Evolutionary conservation across 208 protist species (phyloP).

Genomic region (Cochliopodium minus): DNA sequence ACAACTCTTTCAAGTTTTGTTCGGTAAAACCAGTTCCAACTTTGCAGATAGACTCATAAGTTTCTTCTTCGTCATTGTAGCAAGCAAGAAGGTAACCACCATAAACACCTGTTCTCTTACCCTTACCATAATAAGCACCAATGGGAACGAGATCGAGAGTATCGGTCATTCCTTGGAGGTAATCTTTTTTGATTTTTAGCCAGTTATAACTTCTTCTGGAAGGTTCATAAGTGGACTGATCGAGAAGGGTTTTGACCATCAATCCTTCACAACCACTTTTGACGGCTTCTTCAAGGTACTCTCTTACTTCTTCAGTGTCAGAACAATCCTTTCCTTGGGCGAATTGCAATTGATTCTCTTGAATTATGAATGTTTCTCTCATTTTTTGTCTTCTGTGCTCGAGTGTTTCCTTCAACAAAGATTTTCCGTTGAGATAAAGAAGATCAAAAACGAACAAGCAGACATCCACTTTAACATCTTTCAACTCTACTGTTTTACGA

Average conservation of each 20-base stretch:
- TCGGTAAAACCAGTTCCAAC: slow-evolving; percentile 91
- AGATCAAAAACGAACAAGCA: slow-evolving; percentile 97
- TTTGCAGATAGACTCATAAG: slow-evolving; percentile 91
- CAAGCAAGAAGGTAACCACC: slow-evolving; percentile 92
- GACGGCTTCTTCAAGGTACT: slow-evolving; percentile 79
- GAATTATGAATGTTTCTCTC: slow-evolving; percentile 38
- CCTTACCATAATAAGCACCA: slow-evolving; percentile 86
- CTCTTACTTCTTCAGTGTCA: slow-evolving; percentile 72
- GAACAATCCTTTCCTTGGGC: slow-evolving; percentile 57
- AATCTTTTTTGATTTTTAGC: slow-evolving; percentile 98
- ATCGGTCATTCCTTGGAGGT: slow-evolving; percentile 82
- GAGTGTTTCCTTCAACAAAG: slow-evolving; percentile 57
- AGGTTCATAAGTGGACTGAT: slow-evolving; percentile 80
- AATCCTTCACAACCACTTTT: slow-evolving; percentile 76
- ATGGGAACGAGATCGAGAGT: slow-evolving; percentile 96
- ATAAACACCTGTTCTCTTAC: slow-evolving; percentile 88
- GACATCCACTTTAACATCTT: slow-evolving; percentile 79
- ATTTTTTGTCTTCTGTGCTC: slow-evolving; percentile 53
- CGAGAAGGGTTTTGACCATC: slow-evolving; percentile 91
- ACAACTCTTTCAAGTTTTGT: slow-evolving; percentile 54
- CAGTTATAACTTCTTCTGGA: slow-evolving; percentile 82
- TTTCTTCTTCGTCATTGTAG: slow-evolving; percentile 83
- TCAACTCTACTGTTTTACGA: slow-evolving; percentile 65
- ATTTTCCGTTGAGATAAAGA: slow-evolving; percentile 88
- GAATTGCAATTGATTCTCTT: slow-evolving; percentile 53